phyloP scores from a whole-genome alignment of 208 protist genomes.

The Crithidia thermophila region DNA sequence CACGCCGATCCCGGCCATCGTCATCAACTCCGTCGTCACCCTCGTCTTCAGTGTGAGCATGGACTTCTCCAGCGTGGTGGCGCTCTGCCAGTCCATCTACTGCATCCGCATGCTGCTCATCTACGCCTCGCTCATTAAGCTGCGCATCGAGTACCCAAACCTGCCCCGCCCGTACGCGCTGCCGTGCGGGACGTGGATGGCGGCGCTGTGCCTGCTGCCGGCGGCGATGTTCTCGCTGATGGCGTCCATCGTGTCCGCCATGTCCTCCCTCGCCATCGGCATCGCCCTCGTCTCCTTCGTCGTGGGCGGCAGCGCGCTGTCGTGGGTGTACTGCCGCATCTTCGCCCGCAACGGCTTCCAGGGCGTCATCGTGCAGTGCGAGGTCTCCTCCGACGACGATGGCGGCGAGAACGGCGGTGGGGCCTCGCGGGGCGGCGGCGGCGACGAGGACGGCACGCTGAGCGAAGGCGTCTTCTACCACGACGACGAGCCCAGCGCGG shows the following conservation, averaged over 20 bases:
- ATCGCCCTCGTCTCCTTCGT: slow-evolving; percentile 65
- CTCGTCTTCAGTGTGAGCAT: slow-evolving; percentile 63
- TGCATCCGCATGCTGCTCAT: slow-evolving; percentile 82
- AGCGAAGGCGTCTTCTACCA: slow-evolving; percentile 72
- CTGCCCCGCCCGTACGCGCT: slow-evolving; percentile 78
- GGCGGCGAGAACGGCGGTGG: slow-evolving; percentile 17
- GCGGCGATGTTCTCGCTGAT: slow-evolving; percentile 68
- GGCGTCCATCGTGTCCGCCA: slow-evolving; percentile 63
- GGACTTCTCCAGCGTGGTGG: slow-evolving; percentile 79
- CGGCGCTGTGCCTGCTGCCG: slow-evolving; percentile 59
- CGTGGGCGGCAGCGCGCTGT: slow-evolving; percentile 48
- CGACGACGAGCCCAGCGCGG: slow-evolving; percentile 21
- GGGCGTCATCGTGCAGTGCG: slow-evolving; percentile 80
- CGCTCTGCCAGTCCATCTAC: slow-evolving; percentile 80
- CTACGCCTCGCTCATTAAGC: slow-evolving; percentile 67
- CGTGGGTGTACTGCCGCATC: slow-evolving; percentile 78
- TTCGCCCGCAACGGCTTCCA: slow-evolving; percentile 79
- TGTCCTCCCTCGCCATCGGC: slow-evolving; percentile 62
- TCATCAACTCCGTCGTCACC: slow-evolving; percentile 72
- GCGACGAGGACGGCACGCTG: slow-evolving; percentile 18
- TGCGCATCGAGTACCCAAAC: slow-evolving; percentile 75
- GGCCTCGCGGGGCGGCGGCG: background rate
- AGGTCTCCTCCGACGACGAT: slow-evolving; percentile 34
- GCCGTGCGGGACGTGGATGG: slow-evolving; percentile 65
- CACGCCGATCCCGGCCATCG: slow-evolving; percentile 76